Base-by-base conservation (phyloP, 352 stramenopile genomes). In the Globisporangium cystogenes region DNA sequence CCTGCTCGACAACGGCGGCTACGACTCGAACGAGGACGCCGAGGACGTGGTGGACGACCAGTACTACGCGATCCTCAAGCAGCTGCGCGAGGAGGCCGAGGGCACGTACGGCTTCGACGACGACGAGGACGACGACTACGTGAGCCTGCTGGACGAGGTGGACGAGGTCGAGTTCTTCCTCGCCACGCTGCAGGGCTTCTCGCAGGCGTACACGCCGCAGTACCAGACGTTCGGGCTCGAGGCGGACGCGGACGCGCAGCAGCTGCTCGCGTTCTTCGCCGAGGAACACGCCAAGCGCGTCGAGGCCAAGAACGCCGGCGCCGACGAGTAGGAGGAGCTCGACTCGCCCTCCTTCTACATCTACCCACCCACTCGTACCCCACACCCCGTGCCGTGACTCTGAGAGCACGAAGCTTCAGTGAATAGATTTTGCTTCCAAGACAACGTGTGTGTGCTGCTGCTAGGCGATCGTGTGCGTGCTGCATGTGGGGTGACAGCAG, bases 121-220 rank as follows among this genome's bases (percentile, higher is more conserved):
- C 27, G 95, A 98, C 24, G 95, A 97, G 46, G 73, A 98, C n/a
- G 93, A 98, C 57, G 89, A 98, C 52, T 97, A 96, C 60, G 89
- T 82, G 59, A 93, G 81, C 57, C 72, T 96, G 55, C 65, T 98
- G 39, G 93, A 98, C 57, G 76, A 96, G 60, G 82, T 98, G 18
- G 90, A 98, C 55, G 89, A 98, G 65, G 66, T 97, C 21, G 73
- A 93, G 49, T 96, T 95, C 60, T 86, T 98, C 64, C 82, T 96
- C 56, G 69, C 88, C 57, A 92, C 92, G 24, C 64, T 98, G 33
- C 92, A 93, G 47, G 77, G 62, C 36, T 89, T 89, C 27, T 65
- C 75, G 12, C 78, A 87, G 55, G 43, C 72, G 21, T 70, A 86
- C 45, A 48, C 57, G 37, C 52, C 62, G 15, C 72, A 86, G 39